Percentiles rank a stretch among this genome's conserved stretches.
Conservation (phyloP, 768 basidiomycete species). For the Russula abietina region DNA sequence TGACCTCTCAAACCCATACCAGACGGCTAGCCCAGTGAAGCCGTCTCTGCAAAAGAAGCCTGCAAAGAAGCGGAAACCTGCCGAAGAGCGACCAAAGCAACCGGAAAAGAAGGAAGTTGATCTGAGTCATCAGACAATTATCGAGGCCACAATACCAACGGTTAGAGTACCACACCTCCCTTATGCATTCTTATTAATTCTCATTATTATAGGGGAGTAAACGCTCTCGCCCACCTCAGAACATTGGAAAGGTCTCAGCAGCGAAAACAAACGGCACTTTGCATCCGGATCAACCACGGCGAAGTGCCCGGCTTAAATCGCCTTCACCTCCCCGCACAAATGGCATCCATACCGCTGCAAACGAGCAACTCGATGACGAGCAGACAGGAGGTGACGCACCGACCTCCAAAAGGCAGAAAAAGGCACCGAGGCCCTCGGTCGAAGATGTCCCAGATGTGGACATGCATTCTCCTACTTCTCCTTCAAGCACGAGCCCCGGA, state of each 20-base stretch:
- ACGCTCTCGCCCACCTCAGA: conserved; percentile 64
- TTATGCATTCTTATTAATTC: conserved; percentile 8
- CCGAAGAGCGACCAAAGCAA: conserved; percentile 23
- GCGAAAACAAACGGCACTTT: conserved; percentile 20
- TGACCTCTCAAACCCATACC: conserved; percentile 74
- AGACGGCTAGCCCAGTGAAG: conserved; percentile 63
- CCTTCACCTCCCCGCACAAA: conserved; percentile 20
- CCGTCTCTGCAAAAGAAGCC: conserved; percentile 29
- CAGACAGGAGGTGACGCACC: conserved; percentile 38
- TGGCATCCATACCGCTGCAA: conserved; percentile 5
- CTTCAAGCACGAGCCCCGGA: conserved; percentile 30
- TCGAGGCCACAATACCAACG: conserved; percentile 70
- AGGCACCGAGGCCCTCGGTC: conserved; percentile 25
- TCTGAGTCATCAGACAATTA: conserved; percentile 57
- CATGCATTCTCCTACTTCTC: conserved; percentile 27
- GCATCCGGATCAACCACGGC: conserved; percentile 24
- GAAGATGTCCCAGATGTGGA: conserved; percentile 35
- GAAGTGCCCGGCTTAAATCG: conserved; percentile 27
- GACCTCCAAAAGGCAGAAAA: conserved; percentile 45
- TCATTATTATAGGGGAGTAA: conserved; percentile 56
- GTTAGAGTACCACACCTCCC: conserved; percentile 38
- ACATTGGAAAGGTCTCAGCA: conserved; percentile 39
- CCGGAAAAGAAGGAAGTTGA: conserved; percentile 27
- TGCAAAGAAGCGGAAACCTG: conserved; percentile 29
- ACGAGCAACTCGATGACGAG: conserved; percentile 30